phyloP scores from a whole-genome alignment of 2,329 filamentous ascomycete genomes.

The Fonsecaea pugnacius region DNA sequence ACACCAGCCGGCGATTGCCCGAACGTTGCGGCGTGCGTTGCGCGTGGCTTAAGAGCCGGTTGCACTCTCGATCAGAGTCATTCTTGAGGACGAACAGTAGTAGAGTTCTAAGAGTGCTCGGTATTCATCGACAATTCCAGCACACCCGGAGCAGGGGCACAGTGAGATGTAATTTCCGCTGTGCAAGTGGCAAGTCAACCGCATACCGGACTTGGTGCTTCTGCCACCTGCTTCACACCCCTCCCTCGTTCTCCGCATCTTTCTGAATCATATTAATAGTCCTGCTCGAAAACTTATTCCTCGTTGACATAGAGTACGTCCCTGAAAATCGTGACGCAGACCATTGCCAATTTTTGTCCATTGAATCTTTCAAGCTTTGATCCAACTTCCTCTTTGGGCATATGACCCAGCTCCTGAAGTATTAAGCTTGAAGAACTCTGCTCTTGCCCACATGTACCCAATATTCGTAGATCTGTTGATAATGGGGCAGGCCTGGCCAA shows the following conservation, averaged over 20 bases:
- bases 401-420: background rate
- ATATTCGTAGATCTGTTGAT: background rate
- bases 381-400: background rate
- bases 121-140: background rate
- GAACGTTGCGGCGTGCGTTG: background rate
- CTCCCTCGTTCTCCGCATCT: background rate
- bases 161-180: background rate
- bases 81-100: background rate
- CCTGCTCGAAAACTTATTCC: background rate
- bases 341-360: background rate
- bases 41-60: background rate
- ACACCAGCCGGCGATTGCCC: background rate
- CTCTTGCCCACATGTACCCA: background rate
- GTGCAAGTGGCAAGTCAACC: background rate
- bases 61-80: background rate
- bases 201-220: background rate
- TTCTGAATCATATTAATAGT: background rate
- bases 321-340: background rate
- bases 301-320: background rate
- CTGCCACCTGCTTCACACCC: background rate
- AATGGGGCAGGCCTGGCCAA: background rate
- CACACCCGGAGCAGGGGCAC: background rate
- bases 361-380: background rate
- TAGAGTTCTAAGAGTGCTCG: no score
- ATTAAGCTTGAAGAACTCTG: background rate